phyloP scores from a whole-genome alignment of 352 stramenopile genomes.

The Globisporangium abappressorium region DNA sequence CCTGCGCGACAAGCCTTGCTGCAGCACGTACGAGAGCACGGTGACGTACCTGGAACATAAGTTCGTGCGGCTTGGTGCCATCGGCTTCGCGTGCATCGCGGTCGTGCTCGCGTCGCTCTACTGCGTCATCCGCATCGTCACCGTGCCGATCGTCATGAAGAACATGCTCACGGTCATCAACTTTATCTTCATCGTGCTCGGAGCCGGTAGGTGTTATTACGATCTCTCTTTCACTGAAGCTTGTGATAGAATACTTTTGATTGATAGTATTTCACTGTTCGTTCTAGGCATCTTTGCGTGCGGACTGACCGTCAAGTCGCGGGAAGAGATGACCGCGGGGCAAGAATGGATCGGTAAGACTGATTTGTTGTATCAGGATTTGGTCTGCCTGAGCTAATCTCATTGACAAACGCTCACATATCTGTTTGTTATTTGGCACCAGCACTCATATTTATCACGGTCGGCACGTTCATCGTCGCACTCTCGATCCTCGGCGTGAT shows the following conservation, averaged over 20 bases:
- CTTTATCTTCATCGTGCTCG: slow-evolving; percentile 61
- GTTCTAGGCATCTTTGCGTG: slow-evolving; percentile 49
- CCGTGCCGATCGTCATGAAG: slow-evolving; percentile 86
- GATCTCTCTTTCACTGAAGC: too few relatives aligned
- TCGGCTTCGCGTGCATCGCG: slow-evolving; percentile 45
- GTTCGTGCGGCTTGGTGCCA: slow-evolving; percentile 42
- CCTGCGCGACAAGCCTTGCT: slow-evolving; percentile 48
- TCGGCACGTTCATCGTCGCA: slow-evolving; percentile 62
- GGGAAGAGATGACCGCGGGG: slow-evolving; percentile 62
- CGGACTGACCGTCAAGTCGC: slow-evolving; percentile 51
- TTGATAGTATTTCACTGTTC: neutral
- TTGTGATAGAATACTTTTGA: neutral
- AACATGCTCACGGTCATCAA: slow-evolving; percentile 79
- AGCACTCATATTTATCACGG: slow-evolving; percentile 71
- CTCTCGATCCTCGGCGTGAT: slow-evolving; percentile 68
- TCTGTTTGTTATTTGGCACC: slow-evolving; percentile 1
- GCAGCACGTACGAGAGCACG: slow-evolving; percentile 48
- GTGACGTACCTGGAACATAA: slow-evolving; percentile 45
- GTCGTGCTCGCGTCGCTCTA: slow-evolving; percentile 62
- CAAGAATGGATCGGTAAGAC: slow-evolving; percentile 72
- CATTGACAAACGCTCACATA: neutral
- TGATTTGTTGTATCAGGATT: neutral
- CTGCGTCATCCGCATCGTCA: slow-evolving; percentile 81
- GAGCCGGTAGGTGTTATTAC: slow-evolving; percentile 23
- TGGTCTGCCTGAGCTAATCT: too few relatives aligned